Base-by-base conservation (phyloP, 257 asterid genomes). In the Solanum verrucosum region DNA sequence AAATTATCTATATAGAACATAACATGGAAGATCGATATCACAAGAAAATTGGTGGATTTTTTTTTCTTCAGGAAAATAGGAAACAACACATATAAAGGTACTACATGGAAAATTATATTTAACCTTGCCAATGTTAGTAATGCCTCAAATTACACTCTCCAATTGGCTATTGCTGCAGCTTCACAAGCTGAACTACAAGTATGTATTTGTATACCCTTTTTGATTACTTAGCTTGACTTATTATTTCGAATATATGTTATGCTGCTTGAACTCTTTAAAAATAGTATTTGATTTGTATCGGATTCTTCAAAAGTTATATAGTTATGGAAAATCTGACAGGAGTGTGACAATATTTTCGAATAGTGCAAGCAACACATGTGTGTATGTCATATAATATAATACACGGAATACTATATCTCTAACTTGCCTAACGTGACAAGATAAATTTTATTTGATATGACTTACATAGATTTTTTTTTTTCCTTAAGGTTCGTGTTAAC, bases 101-200 rank as follows among this genome's bases (percentile, higher is more conserved):
- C 95, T 81, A 95, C 97, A 67, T 94, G 98, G 98, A 87, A 89
- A 87, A 90, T 95, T 60, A 27, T 87, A 33, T 95, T 95, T 63
- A 85, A 91, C 44, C 92, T 92, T 10, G 25, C 25, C 9, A 78
- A 18, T 9, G 91, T 93, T 7, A n/a, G 74, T 35, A 71, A 46
- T 37, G 83, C 33, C 2, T 92, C 79, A 89, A 92, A 90, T 59
- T 96, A 96, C 90, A 96, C 97, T 16, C 94, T 96, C 42, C 98
- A 92, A 83, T 31, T 96, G 75, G 97, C 98, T 5, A 84, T 96
- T 6, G 98, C 98, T 84, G 93, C 97, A 3, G 94, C 95, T 16
- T 89, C 85, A n/a, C 59, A 7, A 70, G 94, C 96, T 70, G 88
- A 87, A 29, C 37, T 95, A 78, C 92, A 95, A 77, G 98, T 94